Percentiles rank a stretch among this genome's conserved stretches.
phyloP scores from a whole-genome alignment of 1,139 yeast species.

The Suhomyces kunorum region DNA sequence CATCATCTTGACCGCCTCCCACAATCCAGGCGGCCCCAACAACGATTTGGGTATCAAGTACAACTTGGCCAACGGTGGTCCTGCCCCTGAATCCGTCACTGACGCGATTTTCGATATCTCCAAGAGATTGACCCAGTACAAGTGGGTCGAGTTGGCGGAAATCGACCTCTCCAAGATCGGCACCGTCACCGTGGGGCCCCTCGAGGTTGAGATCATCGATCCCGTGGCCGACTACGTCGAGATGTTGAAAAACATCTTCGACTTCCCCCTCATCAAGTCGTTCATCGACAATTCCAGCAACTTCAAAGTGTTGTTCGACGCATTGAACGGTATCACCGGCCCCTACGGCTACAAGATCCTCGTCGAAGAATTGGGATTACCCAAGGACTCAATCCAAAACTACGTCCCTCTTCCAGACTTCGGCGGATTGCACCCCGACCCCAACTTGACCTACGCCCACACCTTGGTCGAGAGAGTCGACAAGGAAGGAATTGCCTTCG shows the following conservation, averaged over 20 bases:
- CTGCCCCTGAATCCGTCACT: constrained; percentile 97
- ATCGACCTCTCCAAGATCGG: constrained; percentile 68
- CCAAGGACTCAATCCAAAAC: constrained; percentile 72
- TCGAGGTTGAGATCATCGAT: constrained; percentile 73
- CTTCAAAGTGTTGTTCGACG: constrained; percentile 82
- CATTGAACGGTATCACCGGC: constrained; percentile 94
- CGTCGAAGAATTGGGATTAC: constrained; percentile 79
- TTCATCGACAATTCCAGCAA: constrained; percentile 54
- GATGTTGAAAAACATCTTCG: constrained; percentile 84
- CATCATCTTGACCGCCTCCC: constrained; percentile 93
- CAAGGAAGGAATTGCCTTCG: constrained; percentile 76
- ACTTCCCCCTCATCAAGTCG: constrained; percentile 74
- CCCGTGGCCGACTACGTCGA: constrained; percentile 75
- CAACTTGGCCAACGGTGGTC: constrained; percentile 94
- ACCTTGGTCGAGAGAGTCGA: constrained; percentile 87
- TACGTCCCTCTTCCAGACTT: constrained; percentile 80
- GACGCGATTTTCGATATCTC: constrained; percentile 79
- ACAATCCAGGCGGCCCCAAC: constrained; percentile 97
- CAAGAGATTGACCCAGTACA: constrained; percentile 58
- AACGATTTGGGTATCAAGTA: constrained; percentile 95
- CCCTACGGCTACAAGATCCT: constrained; percentile 90
- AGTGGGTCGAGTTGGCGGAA: constrained; percentile 54
- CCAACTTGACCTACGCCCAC: constrained; percentile 91
- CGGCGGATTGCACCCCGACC: constrained; percentile 98
- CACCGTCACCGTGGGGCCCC: constrained; percentile 46